Evolutionary conservation across 2,329 filamentous ascomycete genomes (phyloP).

Genomic region (Aspergillus sp.): DNA sequence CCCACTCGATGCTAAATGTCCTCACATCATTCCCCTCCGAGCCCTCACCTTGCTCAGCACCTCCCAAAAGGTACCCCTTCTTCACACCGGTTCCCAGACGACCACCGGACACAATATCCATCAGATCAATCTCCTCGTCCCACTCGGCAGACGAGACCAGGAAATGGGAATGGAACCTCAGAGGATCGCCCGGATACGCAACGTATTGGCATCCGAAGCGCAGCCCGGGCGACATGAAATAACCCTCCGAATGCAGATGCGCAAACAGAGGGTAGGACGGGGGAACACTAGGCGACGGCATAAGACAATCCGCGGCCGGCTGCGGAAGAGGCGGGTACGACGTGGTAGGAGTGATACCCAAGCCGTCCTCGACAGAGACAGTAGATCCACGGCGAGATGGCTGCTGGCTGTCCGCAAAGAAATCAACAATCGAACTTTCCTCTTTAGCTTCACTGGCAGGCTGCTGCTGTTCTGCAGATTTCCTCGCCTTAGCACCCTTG

Average conservation of each 20-base stretch:
- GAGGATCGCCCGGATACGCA: constrained; percentile 87
- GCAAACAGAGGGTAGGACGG: constrained; percentile 65
- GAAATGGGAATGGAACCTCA: constrained; percentile 94
- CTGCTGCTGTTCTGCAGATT: constrained; percentile 10
- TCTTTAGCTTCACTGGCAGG: constrained; percentile 6
- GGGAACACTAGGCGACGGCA: constrained; percentile 29
- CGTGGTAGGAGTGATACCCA: constrained; percentile 42
- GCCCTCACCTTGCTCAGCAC: constrained; percentile 41
- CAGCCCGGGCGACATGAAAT: constrained; percentile 83
- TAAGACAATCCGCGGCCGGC: constrained; percentile 15
- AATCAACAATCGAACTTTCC: constrained; percentile 10
- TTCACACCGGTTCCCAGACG: constrained; percentile 89
- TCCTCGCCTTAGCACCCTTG: constrained; percentile 18
- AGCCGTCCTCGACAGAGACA: constrained; percentile 10
- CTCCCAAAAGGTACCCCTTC: constrained; percentile 85
- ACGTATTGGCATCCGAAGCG: constrained; percentile 92
- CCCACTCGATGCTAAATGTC: constrained; percentile 86
- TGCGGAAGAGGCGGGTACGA: constrained; percentile 38
- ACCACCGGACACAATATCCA: constrained; percentile 79
- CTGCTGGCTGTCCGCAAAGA: constrained; percentile 14
- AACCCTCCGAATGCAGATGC: constrained; percentile 67
- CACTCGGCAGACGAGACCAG: constrained; percentile 75
- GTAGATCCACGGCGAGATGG: constrained; percentile 9
- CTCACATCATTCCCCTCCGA: constrained; percentile 42
- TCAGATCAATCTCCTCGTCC: constrained; percentile 74